Evolutionary conservation across 1,284 basidiomycete genomes (phyloP).

Genomic region (Pseudomicrostroma phylloplanum): DNA sequence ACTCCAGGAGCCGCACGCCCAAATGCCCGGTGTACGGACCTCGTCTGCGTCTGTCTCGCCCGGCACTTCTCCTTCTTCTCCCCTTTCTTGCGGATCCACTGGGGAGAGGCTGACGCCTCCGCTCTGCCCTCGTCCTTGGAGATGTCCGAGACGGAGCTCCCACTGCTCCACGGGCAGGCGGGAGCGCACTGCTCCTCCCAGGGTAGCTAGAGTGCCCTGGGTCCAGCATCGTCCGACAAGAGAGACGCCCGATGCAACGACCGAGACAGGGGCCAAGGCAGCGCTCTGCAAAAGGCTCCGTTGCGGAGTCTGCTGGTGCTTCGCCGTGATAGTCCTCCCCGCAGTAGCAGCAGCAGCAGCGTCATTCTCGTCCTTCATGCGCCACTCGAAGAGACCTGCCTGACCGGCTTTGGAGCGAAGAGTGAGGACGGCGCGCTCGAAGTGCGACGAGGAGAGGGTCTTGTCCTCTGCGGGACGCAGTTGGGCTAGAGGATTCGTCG

Average conservation of each 20-base stretch:
- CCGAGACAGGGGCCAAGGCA: no score
- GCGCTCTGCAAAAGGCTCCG: no score
- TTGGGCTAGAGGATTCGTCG: slow-evolving; percentile 35
- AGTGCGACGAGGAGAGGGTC: slow-evolving; percentile 23
- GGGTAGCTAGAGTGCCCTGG: no score
- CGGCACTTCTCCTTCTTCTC: no score
- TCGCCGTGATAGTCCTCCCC: neutral
- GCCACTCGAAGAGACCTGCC: slow-evolving; percentile 17
- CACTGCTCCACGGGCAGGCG: neutral
- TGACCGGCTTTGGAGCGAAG: slow-evolving; percentile 12
- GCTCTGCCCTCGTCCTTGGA: slow-evolving; percentile 11
- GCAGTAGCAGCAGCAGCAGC: no score
- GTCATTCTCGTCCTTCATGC: no score
- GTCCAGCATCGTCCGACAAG: no score
- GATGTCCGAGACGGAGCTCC: slow-evolving; percentile 10
- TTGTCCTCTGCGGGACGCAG: slow-evolving; percentile 18
- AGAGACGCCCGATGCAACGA: no score
- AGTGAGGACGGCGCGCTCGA: slow-evolving; percentile 36
- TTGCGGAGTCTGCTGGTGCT: neutral
- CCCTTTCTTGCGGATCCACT: no score
- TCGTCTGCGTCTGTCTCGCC: no score
- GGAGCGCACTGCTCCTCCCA: neutral
- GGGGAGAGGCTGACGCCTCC: neutral
- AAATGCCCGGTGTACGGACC: slow-evolving; percentile 15
- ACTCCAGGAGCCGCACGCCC: slow-evolving; percentile 27